These are phyloP conservation scores for Acanthamoeba castellanii DNA, from an alignment of 208 protist species.

Conservation along the genomic window DNA sequence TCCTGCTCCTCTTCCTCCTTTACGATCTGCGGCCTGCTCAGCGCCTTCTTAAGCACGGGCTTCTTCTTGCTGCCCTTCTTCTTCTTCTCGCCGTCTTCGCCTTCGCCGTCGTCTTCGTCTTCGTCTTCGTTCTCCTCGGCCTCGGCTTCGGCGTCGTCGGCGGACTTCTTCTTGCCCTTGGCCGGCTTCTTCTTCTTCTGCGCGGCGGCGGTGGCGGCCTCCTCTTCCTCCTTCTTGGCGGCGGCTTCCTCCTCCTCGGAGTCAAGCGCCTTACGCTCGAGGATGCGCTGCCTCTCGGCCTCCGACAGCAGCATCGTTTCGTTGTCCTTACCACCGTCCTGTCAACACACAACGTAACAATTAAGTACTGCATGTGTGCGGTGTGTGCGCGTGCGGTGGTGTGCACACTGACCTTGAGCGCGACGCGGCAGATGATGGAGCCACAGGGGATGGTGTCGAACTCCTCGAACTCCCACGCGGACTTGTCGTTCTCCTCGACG, in stretches of 20 bases:
- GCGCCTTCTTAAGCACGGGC: neutral
- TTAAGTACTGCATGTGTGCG: neutral
- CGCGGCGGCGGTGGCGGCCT: too few relatives aligned
- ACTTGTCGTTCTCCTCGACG: neutral
- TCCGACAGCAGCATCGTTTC: constrained; percentile 2
- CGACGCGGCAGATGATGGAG: constrained; percentile 49
- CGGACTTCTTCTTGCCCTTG: neutral
- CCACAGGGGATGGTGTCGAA: neutral
- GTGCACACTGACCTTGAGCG: neutral
- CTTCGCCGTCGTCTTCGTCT: neutral
- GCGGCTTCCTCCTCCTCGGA: neutral
- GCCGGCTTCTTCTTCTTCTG: neutral
- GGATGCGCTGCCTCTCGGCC: neutral
- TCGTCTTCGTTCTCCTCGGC: neutral
- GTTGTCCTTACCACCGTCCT: neutral
- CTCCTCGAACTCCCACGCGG: neutral
- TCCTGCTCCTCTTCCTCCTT: constrained; percentile 22
- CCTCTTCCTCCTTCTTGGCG: neutral
- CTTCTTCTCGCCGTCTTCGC: neutral
- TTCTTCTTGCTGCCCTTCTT: neutral
- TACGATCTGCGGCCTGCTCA: neutral
- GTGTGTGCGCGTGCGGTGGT: neutral
- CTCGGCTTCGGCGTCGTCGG: neutral
- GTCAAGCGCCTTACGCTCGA: neutral
- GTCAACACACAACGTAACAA: neutral